phyloP scores from a whole-genome alignment of 192 early-diverging fungal species.

The Coemansia sp. region DNA sequence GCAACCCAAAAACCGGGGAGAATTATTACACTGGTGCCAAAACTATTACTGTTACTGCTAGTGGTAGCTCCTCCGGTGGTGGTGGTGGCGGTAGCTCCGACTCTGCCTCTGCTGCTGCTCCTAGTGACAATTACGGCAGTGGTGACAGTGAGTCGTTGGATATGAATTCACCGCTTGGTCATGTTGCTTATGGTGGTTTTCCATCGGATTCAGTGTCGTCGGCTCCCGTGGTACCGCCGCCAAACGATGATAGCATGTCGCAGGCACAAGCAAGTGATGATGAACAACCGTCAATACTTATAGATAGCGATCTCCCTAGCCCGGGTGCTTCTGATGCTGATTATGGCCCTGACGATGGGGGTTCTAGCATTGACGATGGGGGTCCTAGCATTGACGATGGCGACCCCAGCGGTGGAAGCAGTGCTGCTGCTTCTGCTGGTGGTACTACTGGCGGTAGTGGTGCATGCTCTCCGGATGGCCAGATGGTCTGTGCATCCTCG shows the following conservation, averaged over 20 bases:
- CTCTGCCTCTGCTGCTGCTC: not conserved
- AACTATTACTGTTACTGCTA: constrained; percentile 7
- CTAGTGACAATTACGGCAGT: not conserved
- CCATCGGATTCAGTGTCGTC: no score
- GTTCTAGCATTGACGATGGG: not conserved
- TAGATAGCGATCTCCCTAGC: not conserved
- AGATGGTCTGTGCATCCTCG: constrained; percentile 8
- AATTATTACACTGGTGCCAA: constrained; percentile 13
- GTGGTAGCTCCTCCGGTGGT: not conserved
- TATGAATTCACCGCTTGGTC: not conserved
- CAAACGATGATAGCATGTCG: no score
- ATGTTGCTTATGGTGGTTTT: no score
- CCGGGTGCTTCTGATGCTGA: not conserved
- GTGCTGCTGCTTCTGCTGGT: not conserved
- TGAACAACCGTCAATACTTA: not conserved
- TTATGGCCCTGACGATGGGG: not conserved
- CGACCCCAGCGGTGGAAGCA: not conserved
- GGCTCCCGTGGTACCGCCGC: no score
- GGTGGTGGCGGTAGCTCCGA: not conserved
- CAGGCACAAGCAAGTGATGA: no score
- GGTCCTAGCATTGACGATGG: not conserved
- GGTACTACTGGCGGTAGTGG: not conserved
- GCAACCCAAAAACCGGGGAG: constrained; percentile 12
- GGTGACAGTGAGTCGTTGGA: not conserved
- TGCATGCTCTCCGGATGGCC: not conserved